Evolutionary conservation across 73 alveolate species (phyloP).

Genomic region (Paramecium primaurelia): DNA sequence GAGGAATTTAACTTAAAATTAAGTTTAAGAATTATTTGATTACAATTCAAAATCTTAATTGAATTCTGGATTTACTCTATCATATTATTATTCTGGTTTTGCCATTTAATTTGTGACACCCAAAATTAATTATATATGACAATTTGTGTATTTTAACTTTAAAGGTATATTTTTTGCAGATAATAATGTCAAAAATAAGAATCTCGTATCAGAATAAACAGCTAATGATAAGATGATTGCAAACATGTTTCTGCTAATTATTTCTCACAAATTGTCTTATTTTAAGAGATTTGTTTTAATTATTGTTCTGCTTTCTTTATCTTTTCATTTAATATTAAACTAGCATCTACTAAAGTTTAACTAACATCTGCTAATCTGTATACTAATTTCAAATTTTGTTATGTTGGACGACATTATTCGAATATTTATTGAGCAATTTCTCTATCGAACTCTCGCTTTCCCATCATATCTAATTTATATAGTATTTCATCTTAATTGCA

Average conservation of each 20-base stretch:
- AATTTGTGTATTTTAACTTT: background rate
- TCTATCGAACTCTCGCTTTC: background rate
- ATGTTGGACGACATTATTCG: background rate
- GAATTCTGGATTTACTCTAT: slow-evolving; percentile 30
- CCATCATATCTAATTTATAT: background rate
- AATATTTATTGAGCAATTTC: background rate
- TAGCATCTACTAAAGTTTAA: slow-evolving; percentile 27
- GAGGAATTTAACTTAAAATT: slow-evolving; percentile 4
- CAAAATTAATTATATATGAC: background rate
- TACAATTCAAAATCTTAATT: slow-evolving; percentile 47
- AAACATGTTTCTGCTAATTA: background rate
- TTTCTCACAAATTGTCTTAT: background rate
- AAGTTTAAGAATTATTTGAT: background rate
- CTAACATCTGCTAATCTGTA: slow-evolving; percentile 4
- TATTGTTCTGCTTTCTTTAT: background rate
- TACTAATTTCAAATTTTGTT: background rate
- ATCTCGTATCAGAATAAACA: background rate
- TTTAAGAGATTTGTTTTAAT: background rate
- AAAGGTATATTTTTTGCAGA: background rate
- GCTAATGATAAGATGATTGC: background rate
- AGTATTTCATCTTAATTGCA: background rate
- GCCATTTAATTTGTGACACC: background rate
- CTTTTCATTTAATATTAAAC: background rate
- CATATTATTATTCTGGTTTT: background rate
- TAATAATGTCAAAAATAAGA: background rate